phyloP scores from a whole-genome alignment of 2,329 filamentous ascomycete species.

The Botryotinia globosa region DNA sequence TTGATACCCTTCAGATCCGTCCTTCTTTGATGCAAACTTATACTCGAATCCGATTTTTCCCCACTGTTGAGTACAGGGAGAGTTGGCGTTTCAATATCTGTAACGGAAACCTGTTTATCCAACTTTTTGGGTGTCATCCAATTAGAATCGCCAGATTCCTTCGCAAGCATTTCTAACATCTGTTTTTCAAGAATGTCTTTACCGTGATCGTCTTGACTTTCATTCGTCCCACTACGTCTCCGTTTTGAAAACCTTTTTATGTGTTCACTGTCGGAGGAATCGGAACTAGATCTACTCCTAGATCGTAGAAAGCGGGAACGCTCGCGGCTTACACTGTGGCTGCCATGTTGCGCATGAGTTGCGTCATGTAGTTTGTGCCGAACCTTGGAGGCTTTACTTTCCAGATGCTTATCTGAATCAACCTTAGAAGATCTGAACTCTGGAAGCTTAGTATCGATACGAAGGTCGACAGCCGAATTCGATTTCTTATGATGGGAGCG shows the following conservation, averaged over 20 bases:
- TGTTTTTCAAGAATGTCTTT: conserved; percentile 59
- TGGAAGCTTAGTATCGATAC: conserved; percentile 37
- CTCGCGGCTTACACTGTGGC: conserved; percentile 51
- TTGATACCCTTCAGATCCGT: conserved; percentile 27
- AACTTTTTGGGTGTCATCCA: conserved; percentile 22
- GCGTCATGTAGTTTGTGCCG: conserved; percentile 54
- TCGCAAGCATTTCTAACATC: conserved; percentile 59
- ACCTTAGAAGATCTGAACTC: conserved; percentile 37
- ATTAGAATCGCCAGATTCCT: conserved; percentile 45
- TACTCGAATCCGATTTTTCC: conserved; percentile 21
- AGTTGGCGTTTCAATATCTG: conserved; percentile 26
- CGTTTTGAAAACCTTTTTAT: conserved; percentile 38
- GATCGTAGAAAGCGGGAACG: conserved; percentile 53
- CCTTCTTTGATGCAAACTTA: conserved; percentile 27
- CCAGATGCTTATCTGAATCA: conserved; percentile 39
- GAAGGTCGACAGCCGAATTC: conserved; percentile 28
- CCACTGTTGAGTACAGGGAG: conserved; percentile 22
- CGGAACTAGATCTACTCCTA: conserved; percentile 55
- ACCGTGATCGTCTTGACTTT: conserved; percentile 46
- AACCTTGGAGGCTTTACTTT: conserved; percentile 56
- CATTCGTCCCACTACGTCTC: conserved; percentile 45
- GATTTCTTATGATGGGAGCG: conserved; percentile 24
- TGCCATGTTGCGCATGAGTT: conserved; percentile 54
- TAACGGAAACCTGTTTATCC: conserved; percentile 21
- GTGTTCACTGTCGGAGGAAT: conserved; percentile 56